A percentile compares a stretch with the other conserved stretches of the same genome.
These are phyloP conservation scores for Austropuccinia psidii DNA, from an alignment of 1,284 basidiomycete genomes.

Conservation along the genomic window DNA sequence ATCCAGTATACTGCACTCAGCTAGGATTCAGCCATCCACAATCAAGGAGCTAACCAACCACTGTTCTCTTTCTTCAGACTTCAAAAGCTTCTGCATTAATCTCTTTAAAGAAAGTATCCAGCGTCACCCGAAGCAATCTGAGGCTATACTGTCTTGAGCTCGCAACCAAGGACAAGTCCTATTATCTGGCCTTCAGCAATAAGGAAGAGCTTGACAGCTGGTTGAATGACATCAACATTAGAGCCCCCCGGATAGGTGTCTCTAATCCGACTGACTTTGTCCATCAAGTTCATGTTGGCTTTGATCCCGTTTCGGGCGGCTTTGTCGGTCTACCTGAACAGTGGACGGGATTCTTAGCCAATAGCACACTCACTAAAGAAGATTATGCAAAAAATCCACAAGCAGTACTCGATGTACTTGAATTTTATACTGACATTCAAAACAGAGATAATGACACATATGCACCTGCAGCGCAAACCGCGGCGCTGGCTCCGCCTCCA, in stretches of 20 bases:
- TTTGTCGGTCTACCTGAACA: conserved; percentile 95
- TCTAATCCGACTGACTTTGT: conserved; percentile 93
- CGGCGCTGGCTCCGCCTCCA: neutral
- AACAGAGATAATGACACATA: conserved; percentile 73
- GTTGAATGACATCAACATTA: conserved; percentile 90
- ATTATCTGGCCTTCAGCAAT: conserved; percentile 71
- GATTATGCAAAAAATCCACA: conserved; percentile 96
- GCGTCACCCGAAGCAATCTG: conserved; percentile 79
- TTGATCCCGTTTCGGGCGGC: conserved; percentile 83
- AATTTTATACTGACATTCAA: conserved; percentile 97
- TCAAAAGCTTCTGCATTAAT: conserved; percentile 60
- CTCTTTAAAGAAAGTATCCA: conserved; percentile 66
- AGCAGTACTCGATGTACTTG: conserved; percentile 90
- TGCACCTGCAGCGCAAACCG: conserved; percentile 42
- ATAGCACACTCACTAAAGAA: conserved; percentile 92
- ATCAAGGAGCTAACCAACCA: neutral
- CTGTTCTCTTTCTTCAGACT: conserved; percentile 54
- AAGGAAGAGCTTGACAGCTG: conserved; percentile 94
- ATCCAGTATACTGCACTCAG: no score
- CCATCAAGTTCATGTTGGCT: conserved; percentile 96
- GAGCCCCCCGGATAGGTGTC: conserved; percentile 85
- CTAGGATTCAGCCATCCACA: neutral
- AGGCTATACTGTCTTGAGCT: conserved; percentile 84
- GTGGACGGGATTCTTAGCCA: conserved; percentile 90
- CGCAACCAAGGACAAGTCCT: conserved; percentile 71